Evolutionary conservation across 345 rosid species (phyloP), one percentile per base, ranked within the genome.

Genomic region (Barbarea vulgaris): DNA sequence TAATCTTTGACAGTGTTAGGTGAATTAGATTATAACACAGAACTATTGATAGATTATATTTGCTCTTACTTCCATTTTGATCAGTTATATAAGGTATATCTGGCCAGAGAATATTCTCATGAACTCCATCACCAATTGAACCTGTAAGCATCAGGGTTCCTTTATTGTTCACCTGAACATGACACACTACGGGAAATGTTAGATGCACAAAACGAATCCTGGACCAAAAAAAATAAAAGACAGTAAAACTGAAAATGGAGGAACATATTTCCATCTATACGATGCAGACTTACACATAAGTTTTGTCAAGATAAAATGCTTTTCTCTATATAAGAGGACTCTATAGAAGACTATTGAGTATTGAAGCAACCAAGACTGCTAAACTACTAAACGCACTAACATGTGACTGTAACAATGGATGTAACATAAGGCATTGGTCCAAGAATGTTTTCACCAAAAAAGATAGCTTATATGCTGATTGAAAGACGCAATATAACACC

Each of bases 1-100:
- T n/a, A 50, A 54, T 27, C 34, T 28, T 56, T 46, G 22, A 24
- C 8, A 55, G 44, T 21, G 33, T 31, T 22, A 68, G 62, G 47
- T 42, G 3, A 64, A 36, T 46, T 28, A 44, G 0, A 62, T 5
- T 39, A 15, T 25, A 5, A 57, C 4, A 54, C 25, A 4, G 41
- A 44, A 52, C 30, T 19, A 62, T 65, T 5, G 19, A 51, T 30
- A n/a, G 52, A 19, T 37, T 31, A 67, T 22, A 9, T 5, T 14
- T 33, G 18, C 42, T 67, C 79, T 79, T 81, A 92, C 99, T 87
- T 85, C 99, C 99, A 68, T 84, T 85, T 75, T 90, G 89, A 79
- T 95, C 97, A 36, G 90, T 87, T 48, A 86, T 83, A 66, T 89
- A 95, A 79, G 87, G 91, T 82, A 95, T 76, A 75, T 90, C 99